Conservation (phyloP, 805 yeast species). For the Millerozyma miso region DNA sequence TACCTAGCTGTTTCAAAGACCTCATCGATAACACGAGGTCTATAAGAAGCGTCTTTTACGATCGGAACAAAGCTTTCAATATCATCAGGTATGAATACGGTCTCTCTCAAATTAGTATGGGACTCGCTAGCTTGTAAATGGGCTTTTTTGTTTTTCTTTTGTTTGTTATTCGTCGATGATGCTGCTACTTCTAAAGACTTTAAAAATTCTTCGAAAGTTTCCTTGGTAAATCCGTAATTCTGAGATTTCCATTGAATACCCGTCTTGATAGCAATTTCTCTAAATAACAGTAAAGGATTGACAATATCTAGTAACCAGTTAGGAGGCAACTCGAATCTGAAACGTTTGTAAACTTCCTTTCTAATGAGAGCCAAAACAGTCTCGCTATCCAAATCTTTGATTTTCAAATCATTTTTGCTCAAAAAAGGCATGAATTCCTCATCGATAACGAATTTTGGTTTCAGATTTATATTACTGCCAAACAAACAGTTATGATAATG, state of each 20-base stretch:
- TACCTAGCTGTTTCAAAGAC: conserved; percentile 61
- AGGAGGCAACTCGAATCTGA: conserved; percentile 52
- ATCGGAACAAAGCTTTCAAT: conserved; percentile 67
- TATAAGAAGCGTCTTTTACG: conserved; percentile 66
- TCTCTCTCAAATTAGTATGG: conserved; percentile 18
- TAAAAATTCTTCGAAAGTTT: conserved; percentile 26
- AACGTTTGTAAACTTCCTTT: conserved; percentile 57
- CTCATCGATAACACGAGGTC: conserved; percentile 68
- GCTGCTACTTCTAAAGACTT: conserved; percentile 20
- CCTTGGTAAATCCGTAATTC: conserved; percentile 46
- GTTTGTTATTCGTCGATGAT: conserved; percentile 19
- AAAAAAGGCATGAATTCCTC: conserved; percentile 40
- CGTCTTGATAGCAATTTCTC: conserved; percentile 69
- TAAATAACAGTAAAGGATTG: conserved; percentile 46
- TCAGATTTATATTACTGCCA: conserved; percentile 43
- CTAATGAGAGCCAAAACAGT: conserved; percentile 42
- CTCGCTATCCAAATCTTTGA: conserved; percentile 44
- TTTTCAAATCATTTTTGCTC: conserved; percentile 35
- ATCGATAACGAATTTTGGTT: conserved; percentile 40
- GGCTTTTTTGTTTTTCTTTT: conserved; percentile 23
- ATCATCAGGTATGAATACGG: conserved; percentile 57
- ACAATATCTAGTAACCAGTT: conserved; percentile 42
- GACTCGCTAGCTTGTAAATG: conserved; percentile 5
- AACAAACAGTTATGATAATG: conserved; percentile 71
- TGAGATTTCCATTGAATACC: conserved; percentile 81